Conservation (phyloP, 192 early-diverging fungal genomes). For the Rhizoclosmatium globosum region DNA sequence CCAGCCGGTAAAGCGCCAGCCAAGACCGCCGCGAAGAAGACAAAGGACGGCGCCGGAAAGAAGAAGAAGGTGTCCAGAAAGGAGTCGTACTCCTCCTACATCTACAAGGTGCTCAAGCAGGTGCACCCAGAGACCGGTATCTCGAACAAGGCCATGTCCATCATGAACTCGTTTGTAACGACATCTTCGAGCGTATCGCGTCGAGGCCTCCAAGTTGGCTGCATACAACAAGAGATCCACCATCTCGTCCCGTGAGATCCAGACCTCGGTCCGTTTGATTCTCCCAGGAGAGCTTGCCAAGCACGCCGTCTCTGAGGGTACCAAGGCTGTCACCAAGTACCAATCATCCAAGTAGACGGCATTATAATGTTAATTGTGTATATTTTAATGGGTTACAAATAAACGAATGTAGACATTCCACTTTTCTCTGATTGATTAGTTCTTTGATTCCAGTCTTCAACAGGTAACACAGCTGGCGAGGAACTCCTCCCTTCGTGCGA, state of each 20-base stretch:
- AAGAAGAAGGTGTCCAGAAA: conserved; percentile 74
- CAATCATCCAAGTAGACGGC: conserved; percentile 69
- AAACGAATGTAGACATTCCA: no score
- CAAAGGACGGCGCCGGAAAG: no score
- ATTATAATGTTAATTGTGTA: no score
- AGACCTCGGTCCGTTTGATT: conserved; percentile 78
- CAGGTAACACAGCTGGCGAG: no score
- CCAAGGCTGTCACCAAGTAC: conserved; percentile 98
- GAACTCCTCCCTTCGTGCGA: no score
- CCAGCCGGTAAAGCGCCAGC: no score
- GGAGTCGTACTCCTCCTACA: conserved; percentile 89
- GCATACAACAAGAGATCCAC: conserved; percentile 95
- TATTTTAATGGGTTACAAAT: no score
- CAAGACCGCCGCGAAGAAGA: no score
- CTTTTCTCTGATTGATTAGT: no score
- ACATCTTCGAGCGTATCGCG: conserved; percentile 98
- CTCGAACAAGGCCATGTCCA: conserved; percentile 98
- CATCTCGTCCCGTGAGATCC: conserved; percentile 95
- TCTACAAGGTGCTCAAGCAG: conserved; percentile 66
- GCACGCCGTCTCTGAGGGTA: conserved; percentile 97
- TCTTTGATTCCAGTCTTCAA: no score
- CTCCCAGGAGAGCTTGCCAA: conserved; percentile 95
- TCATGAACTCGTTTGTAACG: conserved; percentile 97
- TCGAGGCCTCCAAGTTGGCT: conserved; percentile 69
- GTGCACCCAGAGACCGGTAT: conserved; percentile 98